Conservation (phyloP, 352 stramenopile species). For the Pythium aquatile region DNA sequence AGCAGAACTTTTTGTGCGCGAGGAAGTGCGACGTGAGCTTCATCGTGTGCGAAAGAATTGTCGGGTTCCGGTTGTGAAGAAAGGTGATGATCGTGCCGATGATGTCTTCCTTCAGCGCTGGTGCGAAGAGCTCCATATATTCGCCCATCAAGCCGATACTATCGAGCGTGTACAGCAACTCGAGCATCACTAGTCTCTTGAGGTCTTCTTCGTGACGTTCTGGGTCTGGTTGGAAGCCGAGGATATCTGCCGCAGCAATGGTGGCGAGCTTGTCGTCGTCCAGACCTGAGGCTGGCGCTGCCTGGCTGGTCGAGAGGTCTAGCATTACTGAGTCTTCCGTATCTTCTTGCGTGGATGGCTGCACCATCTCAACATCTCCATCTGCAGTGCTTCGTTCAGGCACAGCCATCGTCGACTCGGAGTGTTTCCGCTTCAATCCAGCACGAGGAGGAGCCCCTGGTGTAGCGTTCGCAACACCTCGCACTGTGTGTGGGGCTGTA, state of each 20-base stretch:
- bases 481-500: not conserved
- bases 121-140: conserved; percentile 82
- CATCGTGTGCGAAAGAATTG: conserved; percentile 77
- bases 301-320: not conserved
- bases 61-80: conserved; percentile 80
- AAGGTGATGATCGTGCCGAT: conserved; percentile 82
- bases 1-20: conserved; percentile 82
- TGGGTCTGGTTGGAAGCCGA: conserved; percentile 30
- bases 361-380: not conserved
- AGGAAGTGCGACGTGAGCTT: conserved; percentile 85
- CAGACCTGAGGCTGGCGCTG: not conserved
- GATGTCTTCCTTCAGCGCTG: conserved; percentile 81
- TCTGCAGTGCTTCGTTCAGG: not conserved
- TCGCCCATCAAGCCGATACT: conserved; percentile 84
- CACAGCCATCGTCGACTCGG: conserved; percentile 11
- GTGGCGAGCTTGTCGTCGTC: conserved; percentile 12
- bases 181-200: conserved; percentile 76
- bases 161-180: conserved; percentile 80
- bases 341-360: conserved; percentile 9
- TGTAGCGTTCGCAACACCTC: not conserved
- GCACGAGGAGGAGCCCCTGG: not conserved
- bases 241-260: conserved; percentile 2
- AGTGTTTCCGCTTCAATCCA: conserved; percentile 23
- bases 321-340: conserved; percentile 7
- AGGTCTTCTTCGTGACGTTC: conserved; percentile 75